These are phyloP conservation scores for Syzygium syzygioides DNA, from an alignment of 441 rosid genomes.

Conservation along the genomic window DNA sequence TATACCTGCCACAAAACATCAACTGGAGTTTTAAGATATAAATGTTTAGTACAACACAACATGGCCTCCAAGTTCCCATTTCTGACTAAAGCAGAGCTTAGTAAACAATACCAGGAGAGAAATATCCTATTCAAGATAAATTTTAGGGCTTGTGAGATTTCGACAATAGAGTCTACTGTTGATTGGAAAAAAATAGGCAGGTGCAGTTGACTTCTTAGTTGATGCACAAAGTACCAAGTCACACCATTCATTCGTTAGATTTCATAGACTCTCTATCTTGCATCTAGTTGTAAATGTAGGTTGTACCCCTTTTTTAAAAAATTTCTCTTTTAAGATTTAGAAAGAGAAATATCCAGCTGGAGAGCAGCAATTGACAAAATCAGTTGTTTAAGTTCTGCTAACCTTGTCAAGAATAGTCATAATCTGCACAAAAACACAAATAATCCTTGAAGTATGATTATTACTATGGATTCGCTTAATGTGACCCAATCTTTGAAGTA, in stretches of 20 bases:
- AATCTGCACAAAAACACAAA: neutral
- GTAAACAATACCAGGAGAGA: neutral
- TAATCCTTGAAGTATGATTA: neutral
- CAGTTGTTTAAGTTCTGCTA: neutral
- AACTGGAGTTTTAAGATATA: neutral
- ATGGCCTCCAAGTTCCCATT: neutral
- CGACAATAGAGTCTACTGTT: neutral
- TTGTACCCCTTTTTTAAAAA: neutral
- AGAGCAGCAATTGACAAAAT: neutral
- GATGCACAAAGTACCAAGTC: neutral
- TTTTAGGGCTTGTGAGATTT: neutral
- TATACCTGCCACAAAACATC: constrained; percentile 43
- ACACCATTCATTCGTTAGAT: neutral
- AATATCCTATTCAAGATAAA: neutral
- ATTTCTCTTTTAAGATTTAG: neutral
- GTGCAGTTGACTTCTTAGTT: neutral
- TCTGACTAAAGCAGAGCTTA: neutral
- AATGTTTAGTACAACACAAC: neutral
- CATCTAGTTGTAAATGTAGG: neutral
- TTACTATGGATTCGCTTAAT: neutral
- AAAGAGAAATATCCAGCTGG: neutral
- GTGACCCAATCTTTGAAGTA: neutral
- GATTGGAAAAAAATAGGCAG: neutral
- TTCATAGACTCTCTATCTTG: neutral
- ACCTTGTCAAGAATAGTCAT: neutral